These are phyloP conservation scores for Funneliformis geosporum DNA, from an alignment of 192 early-diverging fungal species.

Conservation along the genomic window DNA sequence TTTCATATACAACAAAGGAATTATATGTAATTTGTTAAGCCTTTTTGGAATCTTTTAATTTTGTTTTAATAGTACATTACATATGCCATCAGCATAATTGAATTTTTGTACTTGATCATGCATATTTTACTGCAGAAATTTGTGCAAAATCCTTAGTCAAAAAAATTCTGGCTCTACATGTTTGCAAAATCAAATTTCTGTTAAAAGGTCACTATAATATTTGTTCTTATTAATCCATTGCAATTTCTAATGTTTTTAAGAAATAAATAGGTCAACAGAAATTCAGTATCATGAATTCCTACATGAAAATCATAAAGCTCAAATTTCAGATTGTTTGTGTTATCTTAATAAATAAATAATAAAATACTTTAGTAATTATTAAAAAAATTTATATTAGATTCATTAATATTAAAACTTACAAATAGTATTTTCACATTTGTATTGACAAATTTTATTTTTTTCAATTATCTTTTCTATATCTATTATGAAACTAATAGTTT, in stretches of 20 bases:
- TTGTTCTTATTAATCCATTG: not conserved
- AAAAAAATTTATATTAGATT: not conserved
- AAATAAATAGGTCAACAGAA: not conserved
- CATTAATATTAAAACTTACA: not conserved
- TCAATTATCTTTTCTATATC: too few relatives aligned
- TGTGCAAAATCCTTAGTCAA: not conserved
- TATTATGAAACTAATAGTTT: too few relatives aligned
- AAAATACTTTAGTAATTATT: not conserved
- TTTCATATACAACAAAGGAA: not conserved
- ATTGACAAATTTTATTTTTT: too few relatives aligned
- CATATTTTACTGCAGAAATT: not conserved
- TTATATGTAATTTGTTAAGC: not conserved
- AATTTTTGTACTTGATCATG: not conserved
- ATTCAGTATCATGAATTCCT: not conserved
- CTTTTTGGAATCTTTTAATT: not conserved
- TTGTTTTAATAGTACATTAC: not conserved
- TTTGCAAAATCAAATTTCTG: not conserved
- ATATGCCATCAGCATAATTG: not conserved
- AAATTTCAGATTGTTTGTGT: not conserved
- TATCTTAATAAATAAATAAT: not conserved
- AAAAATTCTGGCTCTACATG: not conserved
- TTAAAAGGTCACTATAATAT: not conserved
- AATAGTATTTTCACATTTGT: too few relatives aligned
- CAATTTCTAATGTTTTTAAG: not conserved
- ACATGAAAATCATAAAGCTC: not conserved